Evolutionary conservation across 177 flowering plant species (phyloP).

Genomic region (Vitis hybrid): DNA sequence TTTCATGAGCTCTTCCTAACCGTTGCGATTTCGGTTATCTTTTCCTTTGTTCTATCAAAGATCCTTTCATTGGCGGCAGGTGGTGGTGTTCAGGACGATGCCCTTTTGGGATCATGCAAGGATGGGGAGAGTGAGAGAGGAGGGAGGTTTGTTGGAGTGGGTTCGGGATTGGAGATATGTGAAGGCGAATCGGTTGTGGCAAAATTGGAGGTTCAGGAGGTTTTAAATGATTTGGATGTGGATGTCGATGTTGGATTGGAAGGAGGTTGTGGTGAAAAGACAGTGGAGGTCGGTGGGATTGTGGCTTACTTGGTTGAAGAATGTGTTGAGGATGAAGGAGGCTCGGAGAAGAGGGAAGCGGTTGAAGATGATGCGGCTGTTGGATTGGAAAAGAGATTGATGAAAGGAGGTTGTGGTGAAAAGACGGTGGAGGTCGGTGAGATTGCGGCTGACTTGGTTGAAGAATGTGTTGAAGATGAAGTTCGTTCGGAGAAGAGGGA

Average conservation of each 20-base stretch:
- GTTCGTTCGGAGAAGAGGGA: neutral
- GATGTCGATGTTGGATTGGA: neutral
- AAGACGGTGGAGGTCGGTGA: neutral
- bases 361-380: neutral
- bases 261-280: conserved; percentile 2
- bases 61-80: neutral
- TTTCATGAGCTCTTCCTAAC: conserved; percentile 2
- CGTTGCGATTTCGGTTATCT: conserved; percentile 8
- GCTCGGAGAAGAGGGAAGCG: neutral
- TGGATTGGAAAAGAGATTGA: neutral
- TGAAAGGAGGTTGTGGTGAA: conserved; percentile 4
- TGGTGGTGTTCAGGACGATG: neutral
- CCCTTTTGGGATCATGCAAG: neutral
- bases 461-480: neutral
- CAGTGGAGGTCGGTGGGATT: neutral
- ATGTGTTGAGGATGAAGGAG: neutral
- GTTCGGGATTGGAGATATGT: neutral
- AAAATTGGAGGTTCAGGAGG: neutral
- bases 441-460: neutral
- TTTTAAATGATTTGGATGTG: neutral
- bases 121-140: neutral
- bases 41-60: conserved; percentile 7
- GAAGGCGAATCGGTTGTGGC: neutral
- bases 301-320: neutral
- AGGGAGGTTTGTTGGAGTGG: neutral